Percentiles rank a stretch among this genome's conserved stretches.
Evolutionary conservation across 2,329 filamentous ascomycete genomes (phyloP).

Genomic region (Epichloe aotearoae): DNA sequence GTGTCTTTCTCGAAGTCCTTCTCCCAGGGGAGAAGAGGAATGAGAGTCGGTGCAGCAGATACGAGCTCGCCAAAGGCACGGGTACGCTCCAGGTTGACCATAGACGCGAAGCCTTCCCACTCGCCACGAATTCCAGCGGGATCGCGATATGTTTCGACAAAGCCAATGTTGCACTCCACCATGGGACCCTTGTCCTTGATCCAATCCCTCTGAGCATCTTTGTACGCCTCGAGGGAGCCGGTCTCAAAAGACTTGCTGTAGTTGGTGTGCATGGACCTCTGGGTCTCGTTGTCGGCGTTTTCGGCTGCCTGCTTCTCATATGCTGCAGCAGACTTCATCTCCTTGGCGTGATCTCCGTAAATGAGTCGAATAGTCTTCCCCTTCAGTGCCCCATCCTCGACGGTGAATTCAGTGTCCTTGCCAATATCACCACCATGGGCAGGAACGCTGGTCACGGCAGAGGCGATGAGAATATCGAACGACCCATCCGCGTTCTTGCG

Average conservation of each 20-base stretch:
- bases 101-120: constrained; percentile 74
- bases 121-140: constrained; percentile 70
- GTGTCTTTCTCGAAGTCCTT: constrained; percentile 90
- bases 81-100: constrained; percentile 85
- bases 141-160: constrained; percentile 77
- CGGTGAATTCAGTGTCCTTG: constrained; percentile 45
- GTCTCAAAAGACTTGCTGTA: constrained; percentile 64
- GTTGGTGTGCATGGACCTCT: constrained; percentile 58
- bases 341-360: constrained; percentile 60
- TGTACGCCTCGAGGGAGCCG: constrained; percentile 65
- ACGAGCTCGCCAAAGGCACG: constrained; percentile 79
- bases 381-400: constrained; percentile 45
- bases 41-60: constrained; percentile 64
- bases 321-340: constrained; percentile 57
- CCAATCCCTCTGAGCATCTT: constrained; percentile 70
- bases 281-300: constrained; percentile 59
- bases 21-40: constrained; percentile 80
- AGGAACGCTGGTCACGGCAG: constrained; percentile 47
- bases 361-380: constrained; percentile 58
- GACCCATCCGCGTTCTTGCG: constrained; percentile 49
- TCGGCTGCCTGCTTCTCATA: constrained; percentile 55
- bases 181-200: constrained; percentile 70
- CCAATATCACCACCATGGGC: constrained; percentile 54
- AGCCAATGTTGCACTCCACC: constrained; percentile 71
- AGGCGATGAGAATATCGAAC: constrained; percentile 65